Base-by-base conservation (phyloP, 2,329 filamentous ascomycete species). In the Fusarium proliferatum region DNA sequence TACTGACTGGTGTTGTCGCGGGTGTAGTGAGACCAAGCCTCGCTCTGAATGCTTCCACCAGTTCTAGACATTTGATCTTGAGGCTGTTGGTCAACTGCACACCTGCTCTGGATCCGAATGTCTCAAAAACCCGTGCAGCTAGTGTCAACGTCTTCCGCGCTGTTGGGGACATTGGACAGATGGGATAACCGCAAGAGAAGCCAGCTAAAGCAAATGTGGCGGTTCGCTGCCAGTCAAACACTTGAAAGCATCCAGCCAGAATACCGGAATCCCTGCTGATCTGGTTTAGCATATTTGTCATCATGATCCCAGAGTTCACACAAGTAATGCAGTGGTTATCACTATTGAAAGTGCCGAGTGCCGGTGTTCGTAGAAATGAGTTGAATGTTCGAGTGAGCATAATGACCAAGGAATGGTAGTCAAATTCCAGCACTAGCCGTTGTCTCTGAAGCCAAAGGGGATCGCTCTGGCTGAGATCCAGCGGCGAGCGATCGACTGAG, bases 381-480 rank as follows among this genome's bases (percentile, higher is more conserved):
- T 86, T 82, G 38, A 85, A 84, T 0, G 82, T 81, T 13, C 84
- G 80, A 58, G 81, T 83, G 5, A 86, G 76, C 62, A 81, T 81
- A 19, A 82, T 79, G 38, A 64, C 77, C 4, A 85, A 71, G 34
- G 81, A 81, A 64, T 86, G 84, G 56, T 86, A 86, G 28, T 82
- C 75, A 1, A 85, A 72, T 64, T 86, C 85, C 2, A 86, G 78
- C 9, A 84, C 74, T 1, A 86, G 71, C 5, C 84, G 84, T 38
- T 81, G 79, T 16, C 78, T 80, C 66, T 85, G 84, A 6, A 86
- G 75, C 84, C 85, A 86, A 4, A 80, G 64, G 6, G 85, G 84
- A 7, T 82, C 80, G 3, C 80, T 79, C 41, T 81, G 82, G 38
- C 69, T 72, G 21, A 81, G 71, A 28, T 80, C 66, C 12, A 81